These are phyloP conservation scores for Arabidopsis hybrid DNA, from an alignment of 441 rosid genomes.

Conservation along the genomic window DNA sequence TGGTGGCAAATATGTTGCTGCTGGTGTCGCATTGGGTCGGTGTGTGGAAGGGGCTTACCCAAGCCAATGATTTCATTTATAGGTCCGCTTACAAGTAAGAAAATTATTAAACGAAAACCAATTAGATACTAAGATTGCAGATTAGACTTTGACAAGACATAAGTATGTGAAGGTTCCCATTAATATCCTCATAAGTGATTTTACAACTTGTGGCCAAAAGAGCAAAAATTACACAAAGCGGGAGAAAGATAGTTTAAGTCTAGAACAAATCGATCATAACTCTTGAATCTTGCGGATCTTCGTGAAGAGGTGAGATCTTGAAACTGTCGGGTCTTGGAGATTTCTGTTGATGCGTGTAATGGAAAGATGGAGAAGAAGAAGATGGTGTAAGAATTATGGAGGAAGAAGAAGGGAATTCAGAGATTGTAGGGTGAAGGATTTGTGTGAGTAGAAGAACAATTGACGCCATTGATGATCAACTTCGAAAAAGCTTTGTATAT, in stretches of 20 bases:
- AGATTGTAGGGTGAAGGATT: slow-evolving; percentile 42
- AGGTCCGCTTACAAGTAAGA: slow-evolving; percentile 57
- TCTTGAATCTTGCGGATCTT: slow-evolving; percentile 47
- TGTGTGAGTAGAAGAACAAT: slow-evolving; percentile 45
- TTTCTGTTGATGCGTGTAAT: slow-evolving; percentile 28
- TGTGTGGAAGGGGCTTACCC: slow-evolving; percentile 60
- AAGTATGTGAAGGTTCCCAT: slow-evolving; percentile 14
- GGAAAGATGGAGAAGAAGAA: slow-evolving; percentile 5
- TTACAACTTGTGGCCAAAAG: slow-evolving; percentile 20
- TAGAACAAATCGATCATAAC: slow-evolving; percentile 41
- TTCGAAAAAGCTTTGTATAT: slow-evolving; percentile 8
- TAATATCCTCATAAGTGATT: not conserved
- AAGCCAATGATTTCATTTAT: slow-evolving; percentile 65
- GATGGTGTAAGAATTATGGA: slow-evolving; percentile 23
- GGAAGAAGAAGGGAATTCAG: slow-evolving; percentile 27
- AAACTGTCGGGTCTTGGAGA: slow-evolving; percentile 25
- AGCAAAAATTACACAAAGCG: not conserved
- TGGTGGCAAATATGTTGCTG: slow-evolving; percentile 76
- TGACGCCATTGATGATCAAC: slow-evolving; percentile 43
- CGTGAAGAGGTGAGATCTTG: slow-evolving; percentile 37
- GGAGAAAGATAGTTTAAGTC: not conserved
- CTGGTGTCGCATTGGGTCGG: slow-evolving; percentile 83
- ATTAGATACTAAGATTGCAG: not conserved
- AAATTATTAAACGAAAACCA: not conserved
- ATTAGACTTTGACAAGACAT: not conserved